Conservation (phyloP, 208 protist genomes). For the Wallacemonas rigidus region DNA sequence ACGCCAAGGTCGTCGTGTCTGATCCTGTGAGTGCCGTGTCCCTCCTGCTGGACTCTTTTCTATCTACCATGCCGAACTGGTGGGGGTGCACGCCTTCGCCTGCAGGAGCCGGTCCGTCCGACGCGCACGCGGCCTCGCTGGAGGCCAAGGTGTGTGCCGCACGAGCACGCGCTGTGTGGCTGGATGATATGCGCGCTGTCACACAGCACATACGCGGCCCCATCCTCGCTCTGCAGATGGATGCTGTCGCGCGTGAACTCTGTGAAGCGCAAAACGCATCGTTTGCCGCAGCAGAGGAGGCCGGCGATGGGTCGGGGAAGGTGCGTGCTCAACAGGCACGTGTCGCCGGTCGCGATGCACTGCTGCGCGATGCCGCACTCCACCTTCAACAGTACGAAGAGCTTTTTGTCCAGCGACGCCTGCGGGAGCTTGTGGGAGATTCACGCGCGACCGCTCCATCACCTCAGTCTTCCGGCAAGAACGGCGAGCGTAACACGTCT, state of each 20-base stretch:
- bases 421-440: slow-evolving; percentile 22
- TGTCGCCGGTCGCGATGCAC: background rate
- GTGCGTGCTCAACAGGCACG: background rate
- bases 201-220: slow-evolving; percentile 44
- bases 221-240: slow-evolving; percentile 40
- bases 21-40: slow-evolving; percentile 20
- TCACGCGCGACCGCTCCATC: too few species aligned
- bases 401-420: slow-evolving; percentile 30
- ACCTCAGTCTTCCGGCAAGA: too few species aligned
- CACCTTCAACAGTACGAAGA: slow-evolving; percentile 45
- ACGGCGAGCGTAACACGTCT: too few species aligned
- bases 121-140: background rate
- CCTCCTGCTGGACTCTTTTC: slow-evolving; percentile 25
- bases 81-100: background rate
- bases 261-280: background rate
- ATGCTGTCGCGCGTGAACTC: slow-evolving; percentile 23
- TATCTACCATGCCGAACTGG: slow-evolving; percentile 22
- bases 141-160: background rate
- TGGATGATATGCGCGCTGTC: slow-evolving; percentile 47
- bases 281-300: slow-evolving; percentile 1
- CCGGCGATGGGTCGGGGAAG: background rate
- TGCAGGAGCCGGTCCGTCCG: background rate
- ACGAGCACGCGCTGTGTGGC: slow-evolving; percentile 11
- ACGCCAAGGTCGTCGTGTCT: slow-evolving; percentile 13
- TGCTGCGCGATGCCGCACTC: slow-evolving; percentile 32